Evolutionary conservation across 2,329 filamentous ascomycete genomes (phyloP).

Genomic region (Fusarium sp.): DNA sequence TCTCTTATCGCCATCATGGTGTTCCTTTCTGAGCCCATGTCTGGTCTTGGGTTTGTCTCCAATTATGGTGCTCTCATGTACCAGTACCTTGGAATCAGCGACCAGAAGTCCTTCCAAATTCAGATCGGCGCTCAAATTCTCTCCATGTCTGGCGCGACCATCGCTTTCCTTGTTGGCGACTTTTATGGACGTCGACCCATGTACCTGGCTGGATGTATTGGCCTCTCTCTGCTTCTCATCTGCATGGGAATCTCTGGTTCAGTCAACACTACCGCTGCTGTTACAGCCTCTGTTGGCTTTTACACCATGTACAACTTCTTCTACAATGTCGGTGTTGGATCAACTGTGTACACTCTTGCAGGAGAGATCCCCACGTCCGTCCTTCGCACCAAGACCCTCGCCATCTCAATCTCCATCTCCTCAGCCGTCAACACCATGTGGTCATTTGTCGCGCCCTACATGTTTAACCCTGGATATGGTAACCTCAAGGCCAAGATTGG

Average conservation of each 20-base stretch:
- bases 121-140: constrained; percentile 45
- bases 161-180: constrained; percentile 42
- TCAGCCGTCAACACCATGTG: constrained; percentile 54
- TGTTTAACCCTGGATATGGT: constrained; percentile 46
- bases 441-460: constrained; percentile 59
- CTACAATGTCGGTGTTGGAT: constrained; percentile 53
- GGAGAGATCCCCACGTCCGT: constrained; percentile 56
- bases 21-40: constrained; percentile 54
- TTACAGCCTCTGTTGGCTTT: constrained; percentile 46
- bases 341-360: constrained; percentile 55
- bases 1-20: constrained; percentile 55
- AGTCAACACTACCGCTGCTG: constrained; percentile 34
- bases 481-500: constrained; percentile 55
- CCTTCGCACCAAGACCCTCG: constrained; percentile 55
- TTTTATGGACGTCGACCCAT: constrained; percentile 44
- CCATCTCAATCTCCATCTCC: constrained; percentile 54
- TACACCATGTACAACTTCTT: constrained; percentile 53
- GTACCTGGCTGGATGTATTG: constrained; percentile 40
- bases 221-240: constrained; percentile 34
- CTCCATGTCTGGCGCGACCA: constrained; percentile 43
- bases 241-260: constrained; percentile 46
- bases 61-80: constrained; percentile 53
- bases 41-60: constrained; percentile 56
- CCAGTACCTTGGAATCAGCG: constrained; percentile 42
- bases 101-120: constrained; percentile 42